These are phyloP conservation scores for Colletotrichum lentis DNA, from an alignment of 2,329 filamentous ascomycete species.

Conservation along the genomic window DNA sequence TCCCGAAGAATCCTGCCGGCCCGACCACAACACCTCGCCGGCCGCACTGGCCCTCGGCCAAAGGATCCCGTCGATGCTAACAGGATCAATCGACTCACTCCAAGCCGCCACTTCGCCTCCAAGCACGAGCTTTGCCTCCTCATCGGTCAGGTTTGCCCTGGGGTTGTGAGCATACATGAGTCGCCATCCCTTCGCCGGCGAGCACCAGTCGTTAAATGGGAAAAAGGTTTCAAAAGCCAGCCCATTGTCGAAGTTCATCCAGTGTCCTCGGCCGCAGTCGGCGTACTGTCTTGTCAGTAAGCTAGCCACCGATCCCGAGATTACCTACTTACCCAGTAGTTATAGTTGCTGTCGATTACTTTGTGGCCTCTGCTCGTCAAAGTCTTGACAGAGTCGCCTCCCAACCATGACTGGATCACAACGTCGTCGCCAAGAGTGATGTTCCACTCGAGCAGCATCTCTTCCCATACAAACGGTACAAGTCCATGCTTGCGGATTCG, in stretches of 20 bases:
- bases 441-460: constrained; percentile 83
- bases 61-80: constrained; percentile 77
- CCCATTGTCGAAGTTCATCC: constrained; percentile 74
- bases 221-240: constrained; percentile 61
- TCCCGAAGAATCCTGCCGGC: constrained; percentile 69
- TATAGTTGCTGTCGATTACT: constrained; percentile 78
- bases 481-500: constrained; percentile 71
- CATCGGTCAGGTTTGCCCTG: constrained; percentile 66
- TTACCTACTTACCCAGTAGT: constrained; percentile 70
- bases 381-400: constrained; percentile 66
- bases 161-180: constrained; percentile 84
- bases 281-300: constrained; percentile 66
- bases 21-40: constrained; percentile 83
- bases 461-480: constrained; percentile 85
- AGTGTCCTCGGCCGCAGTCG: constrained; percentile 82
- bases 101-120: constrained; percentile 86
- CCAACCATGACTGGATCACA: constrained; percentile 82
- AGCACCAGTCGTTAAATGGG: constrained; percentile 84
- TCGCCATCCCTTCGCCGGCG: constrained; percentile 81
- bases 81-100: constrained; percentile 79
- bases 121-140: constrained; percentile 72
- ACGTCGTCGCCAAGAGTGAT: constrained; percentile 74
- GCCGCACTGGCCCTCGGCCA: constrained; percentile 81
- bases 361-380: constrained; percentile 72
- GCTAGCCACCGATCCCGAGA: background rate